Evolutionary conservation across 805 yeast genomes (phyloP), one percentile per base, ranked within the genome.

Genomic region (Sungouiozyma ichnusensis): DNA sequence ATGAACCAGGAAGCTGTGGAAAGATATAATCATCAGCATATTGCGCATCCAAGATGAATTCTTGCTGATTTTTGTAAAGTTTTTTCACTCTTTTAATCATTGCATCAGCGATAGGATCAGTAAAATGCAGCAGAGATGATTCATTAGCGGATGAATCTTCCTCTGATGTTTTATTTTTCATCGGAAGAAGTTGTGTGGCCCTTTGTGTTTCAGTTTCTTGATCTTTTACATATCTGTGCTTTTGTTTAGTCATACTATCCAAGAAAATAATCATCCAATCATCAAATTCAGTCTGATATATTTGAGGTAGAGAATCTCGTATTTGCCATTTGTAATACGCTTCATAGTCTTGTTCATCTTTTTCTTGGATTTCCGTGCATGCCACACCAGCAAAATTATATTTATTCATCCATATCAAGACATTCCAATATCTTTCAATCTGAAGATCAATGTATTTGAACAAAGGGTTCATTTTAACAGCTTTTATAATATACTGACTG

Each of bases 331-430:
- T 69, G 1, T 84, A 78, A 36, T 63, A 57, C 1, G 66, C 68
- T 33, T 54, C 51, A 18, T 62, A 50, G 24, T 65, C 67, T 44
- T 69, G 73, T 15, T 54, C 60, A 16, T 64, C 68, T 9, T 47
- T 48, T 8, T 63, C 68, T 16, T 61, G 49, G 15, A 69, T 61
- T 42, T 62, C 62, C 13, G 57, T 43, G 48, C 74, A 67, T 0
- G 73, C 71, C 39, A 74, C 59, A 5, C 98, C 99, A 35, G 94
- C 83, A 60, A 71, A 87, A 55, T 92, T 92, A 53, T 75, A 76
- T 51, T 81, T 79, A 58, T 92, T 96, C 94, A 90, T 84, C 97
- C 97, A 94, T 2, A 92, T 65, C 48, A 92, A 65, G n/a, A 81
- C 55, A 58, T 92, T 97, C 98, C 98, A 92, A 56, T 85, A 87